These are phyloP conservation scores for Arxiozyma heterogenica DNA, from an alignment of 1,139 yeast genomes.

Conservation along the genomic window DNA sequence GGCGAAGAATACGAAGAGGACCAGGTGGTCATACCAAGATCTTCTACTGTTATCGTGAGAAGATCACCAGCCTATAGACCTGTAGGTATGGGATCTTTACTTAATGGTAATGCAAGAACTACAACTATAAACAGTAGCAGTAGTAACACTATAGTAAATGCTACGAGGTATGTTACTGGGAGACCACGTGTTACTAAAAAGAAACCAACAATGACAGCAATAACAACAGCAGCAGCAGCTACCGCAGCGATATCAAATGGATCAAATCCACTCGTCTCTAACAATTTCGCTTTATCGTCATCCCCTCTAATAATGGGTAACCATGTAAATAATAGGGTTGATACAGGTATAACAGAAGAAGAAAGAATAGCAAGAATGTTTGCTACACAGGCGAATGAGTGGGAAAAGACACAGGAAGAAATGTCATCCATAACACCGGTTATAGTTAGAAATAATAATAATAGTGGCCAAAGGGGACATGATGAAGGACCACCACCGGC, in stretches of 20 bases:
- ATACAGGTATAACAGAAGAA: constrained; percentile 50
- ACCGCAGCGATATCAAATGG: background rate
- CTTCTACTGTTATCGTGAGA: constrained; percentile 72
- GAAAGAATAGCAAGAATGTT: constrained; percentile 87
- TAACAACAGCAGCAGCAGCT: constrained; percentile 4
- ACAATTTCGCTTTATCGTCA: background rate
- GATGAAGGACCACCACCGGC: constrained; percentile 67
- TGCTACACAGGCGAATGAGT: constrained; percentile 81
- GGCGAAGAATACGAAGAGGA: constrained; percentile 84
- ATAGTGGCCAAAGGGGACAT: constrained; percentile 9
- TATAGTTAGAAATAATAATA: constrained; percentile 36
- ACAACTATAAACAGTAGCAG: constrained; percentile 34
- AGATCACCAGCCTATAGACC: constrained; percentile 61
- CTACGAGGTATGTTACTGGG: constrained; percentile 79
- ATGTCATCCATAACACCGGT: constrained; percentile 71
- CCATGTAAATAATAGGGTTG: background rate
- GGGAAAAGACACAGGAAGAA: constrained; percentile 90
- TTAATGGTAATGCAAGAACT: constrained; percentile 36
- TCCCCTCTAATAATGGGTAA: background rate
- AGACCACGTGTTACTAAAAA: constrained; percentile 48
- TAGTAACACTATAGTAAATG: constrained; percentile 45
- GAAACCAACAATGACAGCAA: constrained; percentile 7
- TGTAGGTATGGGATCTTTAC: constrained; percentile 10
- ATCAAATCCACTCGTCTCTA: constrained; percentile 13
- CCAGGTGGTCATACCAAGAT: constrained; percentile 71